phyloP scores from a whole-genome alignment of 2,329 filamentous ascomycete genomes.

The Trichoderma gracile region DNA sequence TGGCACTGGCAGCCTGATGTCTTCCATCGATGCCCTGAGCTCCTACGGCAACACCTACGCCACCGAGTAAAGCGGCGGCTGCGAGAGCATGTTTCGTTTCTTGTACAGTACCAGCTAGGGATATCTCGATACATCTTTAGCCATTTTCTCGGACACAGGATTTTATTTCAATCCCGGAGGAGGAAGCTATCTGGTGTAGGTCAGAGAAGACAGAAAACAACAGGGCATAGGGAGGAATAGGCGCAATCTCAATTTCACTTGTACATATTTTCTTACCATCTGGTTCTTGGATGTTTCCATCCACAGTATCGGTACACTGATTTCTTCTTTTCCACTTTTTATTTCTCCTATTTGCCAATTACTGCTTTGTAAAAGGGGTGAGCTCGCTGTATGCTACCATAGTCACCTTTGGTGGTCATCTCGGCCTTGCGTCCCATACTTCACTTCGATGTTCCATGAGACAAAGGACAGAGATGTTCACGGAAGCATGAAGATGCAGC shows the following conservation, averaged over 20 bases:
- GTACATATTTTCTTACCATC: conserved; percentile 35
- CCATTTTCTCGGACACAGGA: conserved; percentile 31
- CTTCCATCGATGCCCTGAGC: conserved; percentile 44
- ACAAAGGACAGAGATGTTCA: conserved; percentile 15
- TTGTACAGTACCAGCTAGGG: conserved; percentile 41
- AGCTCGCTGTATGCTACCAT: conserved; percentile 15
- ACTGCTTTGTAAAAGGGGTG: not conserved
- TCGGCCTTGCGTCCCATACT: conserved; percentile 9
- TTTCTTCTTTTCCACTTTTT: conserved; percentile 4
- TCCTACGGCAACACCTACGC: conserved; percentile 53
- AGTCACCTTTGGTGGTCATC: conserved; percentile 15
- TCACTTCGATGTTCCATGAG: conserved; percentile 21
- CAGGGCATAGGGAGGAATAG: conserved; percentile 23
- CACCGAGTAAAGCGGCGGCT: conserved; percentile 35
- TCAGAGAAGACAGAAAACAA: conserved; percentile 23
- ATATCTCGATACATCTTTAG: conserved; percentile 35
- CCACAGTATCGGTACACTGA: conserved; percentile 13
- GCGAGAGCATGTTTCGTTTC: conserved; percentile 35
- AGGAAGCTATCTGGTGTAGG: conserved; percentile 28
- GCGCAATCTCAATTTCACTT: conserved; percentile 31
- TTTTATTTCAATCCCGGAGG: conserved; percentile 25
- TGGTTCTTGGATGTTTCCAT: conserved; percentile 21
- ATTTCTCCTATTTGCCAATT: too few species aligned
- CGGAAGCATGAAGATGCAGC: conserved; percentile 16
- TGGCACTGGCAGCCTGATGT: conserved; percentile 45